phyloP scores from a whole-genome alignment of 192 early-diverging fungal genomes.

The Coemansia sp. region DNA sequence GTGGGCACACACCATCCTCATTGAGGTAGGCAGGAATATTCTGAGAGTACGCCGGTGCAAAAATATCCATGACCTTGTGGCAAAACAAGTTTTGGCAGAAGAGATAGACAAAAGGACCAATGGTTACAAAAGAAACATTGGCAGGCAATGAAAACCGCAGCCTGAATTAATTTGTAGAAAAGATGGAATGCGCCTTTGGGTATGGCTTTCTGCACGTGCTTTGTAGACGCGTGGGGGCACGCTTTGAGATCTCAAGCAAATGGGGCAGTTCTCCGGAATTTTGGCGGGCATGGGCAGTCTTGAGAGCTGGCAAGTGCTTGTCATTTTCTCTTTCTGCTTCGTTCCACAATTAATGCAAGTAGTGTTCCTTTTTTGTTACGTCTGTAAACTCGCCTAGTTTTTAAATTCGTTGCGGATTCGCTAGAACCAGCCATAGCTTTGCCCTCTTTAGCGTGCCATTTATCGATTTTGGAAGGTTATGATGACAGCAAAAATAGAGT shows the following conservation, averaged over 20 bases:
- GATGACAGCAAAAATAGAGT: neutral
- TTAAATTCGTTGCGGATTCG: neutral
- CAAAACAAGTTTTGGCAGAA: neutral
- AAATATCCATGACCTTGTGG: slow-evolving; percentile 28
- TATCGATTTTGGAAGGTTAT: neutral
- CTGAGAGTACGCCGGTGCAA: slow-evolving; percentile 32
- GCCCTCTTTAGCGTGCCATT: neutral
- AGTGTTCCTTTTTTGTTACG: neutral
- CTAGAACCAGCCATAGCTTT: neutral
- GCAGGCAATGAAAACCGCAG: neutral
- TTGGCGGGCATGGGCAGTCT: neutral
- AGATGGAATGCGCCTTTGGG: neutral
- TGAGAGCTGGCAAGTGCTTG: neutral
- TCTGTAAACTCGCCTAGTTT: neutral
- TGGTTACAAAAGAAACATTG: neutral
- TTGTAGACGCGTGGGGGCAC: neutral
- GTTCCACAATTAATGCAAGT: neutral
- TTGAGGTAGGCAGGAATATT: slow-evolving; percentile 37
- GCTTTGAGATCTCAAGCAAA: neutral
- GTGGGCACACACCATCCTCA: slow-evolving; percentile 60
- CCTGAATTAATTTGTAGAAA: neutral
- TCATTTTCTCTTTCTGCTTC: slow-evolving; percentile 1
- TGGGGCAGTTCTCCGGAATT: neutral
- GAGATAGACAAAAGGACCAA: neutral
- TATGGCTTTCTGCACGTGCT: slow-evolving; percentile 9